phyloP scores from a whole-genome alignment of 164 flowering plant species.

The Akebia trifoliata region DNA sequence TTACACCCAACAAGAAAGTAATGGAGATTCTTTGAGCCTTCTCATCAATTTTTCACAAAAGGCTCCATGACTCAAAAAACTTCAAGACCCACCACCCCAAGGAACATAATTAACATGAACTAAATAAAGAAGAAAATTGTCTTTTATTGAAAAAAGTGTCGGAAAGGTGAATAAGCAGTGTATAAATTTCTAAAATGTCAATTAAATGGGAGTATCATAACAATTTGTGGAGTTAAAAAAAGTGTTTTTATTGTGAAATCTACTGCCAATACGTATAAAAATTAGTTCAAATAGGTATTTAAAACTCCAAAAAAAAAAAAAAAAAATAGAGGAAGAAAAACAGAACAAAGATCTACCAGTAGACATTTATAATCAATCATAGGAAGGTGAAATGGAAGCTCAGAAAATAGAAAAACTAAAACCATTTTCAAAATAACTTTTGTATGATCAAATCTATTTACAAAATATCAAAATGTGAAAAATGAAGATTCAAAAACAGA shows the following conservation, averaged over 20 bases:
- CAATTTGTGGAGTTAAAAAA: background rate
- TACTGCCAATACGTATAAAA: background rate
- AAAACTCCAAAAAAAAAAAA: no score
- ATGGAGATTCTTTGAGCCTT: slow-evolving; percentile 17
- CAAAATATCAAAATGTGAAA: background rate
- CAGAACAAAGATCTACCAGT: no score
- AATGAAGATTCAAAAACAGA: background rate
- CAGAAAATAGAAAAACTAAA: no score
- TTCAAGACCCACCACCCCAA: slow-evolving; percentile 12
- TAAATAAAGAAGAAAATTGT: background rate
- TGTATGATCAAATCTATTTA: no score
- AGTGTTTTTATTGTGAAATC: background rate
- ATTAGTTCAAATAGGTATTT: no score
- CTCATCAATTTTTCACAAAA: slow-evolving; percentile 12
- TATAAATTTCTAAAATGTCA: background rate
- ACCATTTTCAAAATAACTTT: background rate
- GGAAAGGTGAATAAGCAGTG: background rate
- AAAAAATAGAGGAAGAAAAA: background rate
- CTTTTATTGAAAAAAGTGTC: no score
- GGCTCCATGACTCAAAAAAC: slow-evolving; percentile 2
- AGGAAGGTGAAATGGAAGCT: no score
- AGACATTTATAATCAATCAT: no score
- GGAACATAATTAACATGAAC: slow-evolving; percentile 3
- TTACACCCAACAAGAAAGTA: slow-evolving; percentile 17
- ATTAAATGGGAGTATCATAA: background rate